These are phyloP conservation scores for Geotrichum fermentans DNA, from an alignment of 1,139 yeast species.

Conservation along the genomic window DNA sequence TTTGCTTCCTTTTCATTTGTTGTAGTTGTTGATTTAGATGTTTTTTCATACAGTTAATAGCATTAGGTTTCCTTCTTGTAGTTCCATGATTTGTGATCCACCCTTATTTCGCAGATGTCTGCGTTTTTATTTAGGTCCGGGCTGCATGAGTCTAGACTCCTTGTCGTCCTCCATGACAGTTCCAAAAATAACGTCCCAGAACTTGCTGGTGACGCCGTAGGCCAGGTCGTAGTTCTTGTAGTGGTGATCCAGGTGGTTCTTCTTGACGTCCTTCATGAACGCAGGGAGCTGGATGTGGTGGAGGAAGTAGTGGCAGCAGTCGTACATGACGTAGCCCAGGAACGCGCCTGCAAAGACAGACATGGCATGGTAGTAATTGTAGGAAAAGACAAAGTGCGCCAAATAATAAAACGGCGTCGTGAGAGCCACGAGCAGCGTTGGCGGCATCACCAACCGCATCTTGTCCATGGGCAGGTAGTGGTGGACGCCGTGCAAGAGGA, in stretches of 20 bases:
- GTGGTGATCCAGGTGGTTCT: constrained; percentile 92
- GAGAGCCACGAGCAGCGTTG: constrained; percentile 62
- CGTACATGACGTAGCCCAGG: constrained; percentile 87
- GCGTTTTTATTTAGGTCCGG: too few species aligned
- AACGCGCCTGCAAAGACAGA: constrained; percentile 90
- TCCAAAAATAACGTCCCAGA: constrained; percentile 90
- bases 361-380: constrained; percentile 50
- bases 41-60: too few species aligned
- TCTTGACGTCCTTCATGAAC: constrained; percentile 71
- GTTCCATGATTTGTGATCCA: not conserved
- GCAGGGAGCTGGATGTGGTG: constrained; percentile 82
- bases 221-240: constrained; percentile 95
- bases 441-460: constrained; percentile 91
- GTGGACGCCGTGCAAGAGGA: constrained; percentile 90
- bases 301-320: constrained; percentile 80
- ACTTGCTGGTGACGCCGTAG: constrained; percentile 87
- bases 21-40: too few species aligned
- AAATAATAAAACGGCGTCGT: constrained; percentile 57
- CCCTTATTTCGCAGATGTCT: not conserved
- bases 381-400: constrained; percentile 57
- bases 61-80: too few species aligned
- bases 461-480: constrained; percentile 97
- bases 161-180: constrained; percentile 47
- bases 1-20: too few species aligned
- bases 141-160: constrained; percentile 6